Evolutionary conservation across 176 grass and related monocot species (phyloP).

Genomic region (Cocos nucifera): DNA sequence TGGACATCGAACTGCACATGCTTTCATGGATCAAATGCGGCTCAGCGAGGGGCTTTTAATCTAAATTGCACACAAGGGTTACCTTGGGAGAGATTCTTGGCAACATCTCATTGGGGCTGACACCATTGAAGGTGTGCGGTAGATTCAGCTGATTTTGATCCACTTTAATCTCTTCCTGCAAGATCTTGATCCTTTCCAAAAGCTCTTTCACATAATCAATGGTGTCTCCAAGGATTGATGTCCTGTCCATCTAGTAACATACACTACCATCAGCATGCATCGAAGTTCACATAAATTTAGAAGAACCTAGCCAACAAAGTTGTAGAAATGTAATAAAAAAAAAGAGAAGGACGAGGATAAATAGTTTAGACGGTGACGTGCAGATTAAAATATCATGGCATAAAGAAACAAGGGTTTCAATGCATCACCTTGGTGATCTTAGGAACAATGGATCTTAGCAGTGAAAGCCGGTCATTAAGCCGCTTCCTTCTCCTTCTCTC

Average conservation of each 20-base stretch:
- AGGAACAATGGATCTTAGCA: conserved; percentile 83
- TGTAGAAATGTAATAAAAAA: too few relatives aligned
- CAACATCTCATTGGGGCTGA: conserved; percentile 35
- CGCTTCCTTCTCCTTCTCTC: conserved; percentile 67
- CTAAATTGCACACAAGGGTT: neutral
- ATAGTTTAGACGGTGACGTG: neutral
- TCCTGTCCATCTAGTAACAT: conserved; percentile 57
- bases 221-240: conserved; percentile 68
- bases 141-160: conserved; percentile 22
- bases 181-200: neutral
- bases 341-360: neutral
- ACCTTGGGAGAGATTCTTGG: conserved; percentile 66
- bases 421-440: conserved; percentile 65
- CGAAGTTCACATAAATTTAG: too few relatives aligned
- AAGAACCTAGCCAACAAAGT: too few relatives aligned
- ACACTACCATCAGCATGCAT: neutral
- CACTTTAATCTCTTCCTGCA: neutral
- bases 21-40: conserved; percentile 9
- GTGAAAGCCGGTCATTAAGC: conserved; percentile 81
- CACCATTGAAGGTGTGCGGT: conserved; percentile 29
- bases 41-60: neutral
- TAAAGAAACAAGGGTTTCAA: too few relatives aligned
- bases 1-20: conserved; percentile 49
- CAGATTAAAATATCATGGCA: too few relatives aligned
- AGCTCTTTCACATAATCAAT: conserved; percentile 3